Percentiles rank a stretch among this genome's conserved stretches.
Evolutionary conservation across 805 yeast genomes (phyloP).

Genomic region (Starmerella geochares): DNA sequence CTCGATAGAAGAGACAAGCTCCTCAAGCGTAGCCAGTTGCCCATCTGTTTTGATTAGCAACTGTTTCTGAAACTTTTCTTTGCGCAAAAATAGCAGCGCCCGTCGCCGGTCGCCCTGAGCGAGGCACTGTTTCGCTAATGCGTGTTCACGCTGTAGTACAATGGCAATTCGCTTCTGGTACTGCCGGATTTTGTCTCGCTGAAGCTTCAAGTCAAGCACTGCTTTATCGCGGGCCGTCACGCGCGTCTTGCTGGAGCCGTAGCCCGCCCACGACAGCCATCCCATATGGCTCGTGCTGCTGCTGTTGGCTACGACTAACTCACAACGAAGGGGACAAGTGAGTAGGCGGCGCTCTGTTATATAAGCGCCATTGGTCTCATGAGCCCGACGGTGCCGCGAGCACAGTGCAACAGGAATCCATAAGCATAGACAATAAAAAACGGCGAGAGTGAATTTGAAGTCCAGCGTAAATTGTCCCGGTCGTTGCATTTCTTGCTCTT

Average conservation of each 20-base stretch:
- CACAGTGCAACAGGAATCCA: no score
- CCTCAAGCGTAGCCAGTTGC: constrained; percentile 72
- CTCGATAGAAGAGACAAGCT: constrained; percentile 56
- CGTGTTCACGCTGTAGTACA: constrained; percentile 52
- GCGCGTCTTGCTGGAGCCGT: constrained; percentile 30
- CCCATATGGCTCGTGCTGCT: constrained; percentile 8
- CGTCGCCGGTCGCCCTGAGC: constrained; percentile 44
- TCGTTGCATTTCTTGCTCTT: no score
- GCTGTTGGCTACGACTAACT: no score
- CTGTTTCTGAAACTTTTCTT: constrained; percentile 72
- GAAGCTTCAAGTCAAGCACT: constrained; percentile 72
- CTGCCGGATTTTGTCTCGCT: constrained; percentile 72
- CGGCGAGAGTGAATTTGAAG: no score
- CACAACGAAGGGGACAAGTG: no score
- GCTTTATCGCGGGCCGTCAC: constrained; percentile 82
- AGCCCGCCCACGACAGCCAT: constrained; percentile 20
- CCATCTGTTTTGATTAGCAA: constrained; percentile 59
- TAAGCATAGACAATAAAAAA: no score
- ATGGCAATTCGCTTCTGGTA: constrained; percentile 51
- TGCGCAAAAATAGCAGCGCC: constrained; percentile 60
- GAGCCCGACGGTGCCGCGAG: no score
- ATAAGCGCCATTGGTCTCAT: no score
- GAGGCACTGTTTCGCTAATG: constrained; percentile 49
- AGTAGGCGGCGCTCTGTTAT: no score
- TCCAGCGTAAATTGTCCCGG: no score